Base-by-base conservation (phyloP, 495 filamentous ascomycete genomes). In the Penicillium daleae region DNA sequence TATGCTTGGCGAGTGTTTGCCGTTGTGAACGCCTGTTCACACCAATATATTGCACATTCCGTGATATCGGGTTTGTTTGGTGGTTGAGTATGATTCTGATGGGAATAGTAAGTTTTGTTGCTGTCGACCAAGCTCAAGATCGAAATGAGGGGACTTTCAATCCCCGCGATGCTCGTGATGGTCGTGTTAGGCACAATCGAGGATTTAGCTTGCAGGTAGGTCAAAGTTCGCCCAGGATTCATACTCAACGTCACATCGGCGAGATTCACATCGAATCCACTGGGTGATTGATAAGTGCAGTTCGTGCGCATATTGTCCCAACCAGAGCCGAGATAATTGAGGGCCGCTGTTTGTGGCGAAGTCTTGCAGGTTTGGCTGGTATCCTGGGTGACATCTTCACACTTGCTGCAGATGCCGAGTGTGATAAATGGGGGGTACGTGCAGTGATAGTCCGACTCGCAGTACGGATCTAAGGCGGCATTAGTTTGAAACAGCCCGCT, bases 401-500 rank as follows among this genome's bases (percentile, higher is more conserved):
- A 44, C 40, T 44, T 44, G 40, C 40, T 44, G 40, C 40, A 44
- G 19, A 44, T 21, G 0, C 40, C 40, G 19, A 44, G 40, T 44
- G 40, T 44, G 8, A 39, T 15, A 10, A 44, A 44, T 19, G 21
- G 19, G 19, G 40, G 40, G 2, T 44, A 44, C 19, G 21, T 19
- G 40, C 40, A 44, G n/a, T 44, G 40, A 21, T 44, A 44, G n/a
- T 44, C 40, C 40, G 40, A 44, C 3, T 44, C 40, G n/a, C 40
- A 44, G 40, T 44, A 19, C 19, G n/a, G 40, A 8, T 44, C 19
- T 4, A 44, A 4, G 19, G 40, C 40, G 6, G 40, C n/a, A 44
- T 44, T 44, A 19, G 40, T 44, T 44, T 44, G 40, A 44, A 44
- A 44, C n/a, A 44, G 17, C 40, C 40, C 40, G 10, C 40, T 44